Evolutionary conservation across 805 yeast genomes (phyloP), one percentile per base, ranked within the genome.

Genomic region (Nakazawaea wyomingensis): DNA sequence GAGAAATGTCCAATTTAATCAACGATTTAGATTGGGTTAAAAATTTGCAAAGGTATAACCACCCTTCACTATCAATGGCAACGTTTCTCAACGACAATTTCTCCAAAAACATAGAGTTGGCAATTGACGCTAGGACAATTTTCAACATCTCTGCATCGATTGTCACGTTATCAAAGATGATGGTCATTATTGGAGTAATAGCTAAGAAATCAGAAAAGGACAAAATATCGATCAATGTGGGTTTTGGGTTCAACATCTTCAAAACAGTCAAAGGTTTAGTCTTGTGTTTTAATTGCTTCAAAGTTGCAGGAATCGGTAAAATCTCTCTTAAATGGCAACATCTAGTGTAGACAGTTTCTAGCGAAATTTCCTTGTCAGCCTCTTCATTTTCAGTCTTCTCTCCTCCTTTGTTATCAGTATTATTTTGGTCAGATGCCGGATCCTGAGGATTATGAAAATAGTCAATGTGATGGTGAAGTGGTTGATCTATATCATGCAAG

Each of bases 401-500:
- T 17, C 11, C 28, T 14, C 24, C 31, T 3, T 29, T 14, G 7
- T 13, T 11, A n/a, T 39, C 48, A 45, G 39, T 53, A 39, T 17
- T 45, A 54, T 16, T 52, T 57, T 43, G 64, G 65, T 24, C 32
- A 14, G n/a, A n/a, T n/a, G n/a, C n/a, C n/a, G n/a, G n/a, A n/a
- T n/a, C n/a, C n/a, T 39, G 17, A 36, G 38, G 17, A 52, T 60
- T 24, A 10, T 29, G 37, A 41, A 64, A 64, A 45, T 64, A 60
- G 42, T 62, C 56, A 16, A 64, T 62, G 46, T 64, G 81, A 5
- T 68, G 54, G 54, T 76, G 82, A 29, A 76, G 52, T 1, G 91
- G 91, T 41, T 78, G 82, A 56, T 85, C 95, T 48, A 85, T 83
- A 29, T 57, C 69, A 48, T 74, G 85, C 21, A 71, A 44, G 21